Percentiles rank a stretch among this genome's conserved stretches.
phyloP scores from a whole-genome alignment of 1,284 basidiomycete genomes.

The Ustilago trichophora region DNA sequence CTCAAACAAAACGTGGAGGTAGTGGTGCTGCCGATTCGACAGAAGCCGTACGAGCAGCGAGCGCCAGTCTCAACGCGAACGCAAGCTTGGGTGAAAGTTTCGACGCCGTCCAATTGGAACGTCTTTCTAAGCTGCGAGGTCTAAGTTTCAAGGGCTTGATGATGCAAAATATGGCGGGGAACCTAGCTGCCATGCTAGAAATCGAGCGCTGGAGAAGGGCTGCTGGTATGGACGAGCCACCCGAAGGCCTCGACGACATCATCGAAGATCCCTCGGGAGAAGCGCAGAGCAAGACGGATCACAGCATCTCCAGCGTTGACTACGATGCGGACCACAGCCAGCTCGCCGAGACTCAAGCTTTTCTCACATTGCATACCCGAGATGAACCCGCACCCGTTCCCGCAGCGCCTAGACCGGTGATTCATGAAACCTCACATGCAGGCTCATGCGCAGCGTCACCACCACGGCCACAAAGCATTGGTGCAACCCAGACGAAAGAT shows the following conservation, averaged over 20 bases:
- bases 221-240: constrained; percentile 18
- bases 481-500: neutral
- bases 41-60: constrained; percentile 14
- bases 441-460: neutral
- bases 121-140: constrained; percentile 17
- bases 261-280: constrained; percentile 7
- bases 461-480: neutral
- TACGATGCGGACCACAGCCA: constrained; percentile 49
- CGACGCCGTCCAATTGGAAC: constrained; percentile 18
- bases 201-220: constrained; percentile 41
- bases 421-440: neutral
- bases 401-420: too few species aligned
- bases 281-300: constrained; percentile 7
- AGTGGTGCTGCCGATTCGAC: constrained; percentile 16
- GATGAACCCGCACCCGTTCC: too few species aligned
- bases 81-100: constrained; percentile 13
- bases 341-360: constrained; percentile 19
- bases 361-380: constrained; percentile 4
- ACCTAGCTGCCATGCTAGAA: constrained; percentile 40
- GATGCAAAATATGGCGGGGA: constrained; percentile 49
- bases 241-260: constrained; percentile 4
- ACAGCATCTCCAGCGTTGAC: constrained; percentile 14
- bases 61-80: constrained; percentile 1
- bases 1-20: constrained; percentile 2
- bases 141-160: constrained; percentile 40